Base-by-base conservation (phyloP, 2,329 filamentous ascomycete species). In the Stagonosporopsis rhizophila region DNA sequence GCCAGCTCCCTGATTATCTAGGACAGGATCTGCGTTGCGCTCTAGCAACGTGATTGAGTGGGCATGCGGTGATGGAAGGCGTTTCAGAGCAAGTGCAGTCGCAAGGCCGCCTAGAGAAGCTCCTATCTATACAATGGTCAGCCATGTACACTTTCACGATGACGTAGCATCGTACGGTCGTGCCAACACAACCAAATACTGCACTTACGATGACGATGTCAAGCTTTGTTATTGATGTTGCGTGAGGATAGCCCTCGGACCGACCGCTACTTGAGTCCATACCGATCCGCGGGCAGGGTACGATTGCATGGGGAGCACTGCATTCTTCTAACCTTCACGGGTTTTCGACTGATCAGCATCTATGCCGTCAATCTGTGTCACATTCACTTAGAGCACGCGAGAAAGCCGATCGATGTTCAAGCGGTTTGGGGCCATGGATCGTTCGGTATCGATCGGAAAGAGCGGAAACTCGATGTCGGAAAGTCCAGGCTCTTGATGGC, bases 1-100 rank as follows among this genome's bases (percentile, higher is more conserved):
- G 20, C 72, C 69, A n/a, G 72, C 71, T 30, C 70, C 70, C 54
- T 74, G 72, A 28, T 71, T 68, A 44, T 74, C 67, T 14, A 73
- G 59, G 8, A 72, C 59, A 2, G 64, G 58, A 2, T 66, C 68
- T 3, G 69, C 65, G 27, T 70, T 72, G 32, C 69, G 69, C 55
- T 75, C 70, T 48, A 74, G 66, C 19, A 75, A 62, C 1, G 68
- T 72, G 41, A 73, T 65, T 35, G 44, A 60, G 37, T 68, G 66
- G 47, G 59, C 56, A 41, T 65, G 66, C 51, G 66, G 50, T 42
- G 61, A 34, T 44, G 68, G 61, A 27, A 70, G 66, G 17, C 61
- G 61, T 45, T 64, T 68, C 25, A 75, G 66, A 19, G 70, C 67
- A 32, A 73, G 59, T 4, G 65, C 68, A 2, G 67, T 64, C 30